Conservation (phyloP, 2,329 filamentous ascomycete genomes). For the Neonectria hederae region DNA sequence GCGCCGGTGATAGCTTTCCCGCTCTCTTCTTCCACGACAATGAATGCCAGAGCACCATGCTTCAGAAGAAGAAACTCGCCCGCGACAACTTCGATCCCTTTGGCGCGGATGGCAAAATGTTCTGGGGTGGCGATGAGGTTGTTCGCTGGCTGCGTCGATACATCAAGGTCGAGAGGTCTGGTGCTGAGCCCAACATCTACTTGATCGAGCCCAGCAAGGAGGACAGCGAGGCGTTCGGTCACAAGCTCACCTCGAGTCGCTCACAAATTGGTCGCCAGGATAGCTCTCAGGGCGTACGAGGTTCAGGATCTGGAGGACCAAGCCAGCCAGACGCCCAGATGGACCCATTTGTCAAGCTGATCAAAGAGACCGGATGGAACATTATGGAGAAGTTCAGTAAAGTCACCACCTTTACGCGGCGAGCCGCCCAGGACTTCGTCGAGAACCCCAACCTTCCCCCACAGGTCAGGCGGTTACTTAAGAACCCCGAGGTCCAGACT, state of each 20-base stretch:
- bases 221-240: constrained; percentile 83
- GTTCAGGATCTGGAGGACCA: constrained; percentile 47
- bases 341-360: constrained; percentile 91
- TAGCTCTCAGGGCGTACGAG: constrained; percentile 43
- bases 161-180: constrained; percentile 82
- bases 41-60: constrained; percentile 93
- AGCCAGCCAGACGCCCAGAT: constrained; percentile 74
- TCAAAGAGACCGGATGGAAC: constrained; percentile 96
- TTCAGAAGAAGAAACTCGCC: constrained; percentile 88
- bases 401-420: constrained; percentile 92
- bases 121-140: constrained; percentile 98
- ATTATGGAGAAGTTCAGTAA: constrained; percentile 97
- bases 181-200: constrained; percentile 89
- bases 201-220: constrained; percentile 87
- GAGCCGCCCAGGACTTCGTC: constrained; percentile 89
- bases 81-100: constrained; percentile 92
- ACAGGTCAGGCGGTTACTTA: constrained; percentile 84
- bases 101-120: constrained; percentile 83
- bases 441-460: constrained; percentile 93
- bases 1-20: constrained; percentile 91
- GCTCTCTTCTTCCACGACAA: constrained; percentile 97
- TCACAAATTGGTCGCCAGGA: constrained; percentile 44
- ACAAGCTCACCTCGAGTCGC: constrained; percentile 59
- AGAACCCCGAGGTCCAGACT: constrained; percentile 93
- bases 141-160: constrained; percentile 90